These are phyloP conservation scores for Miscanthus lutarioriparius DNA, from an alignment of 176 grass and related monocot species.

Conservation along the genomic window DNA sequence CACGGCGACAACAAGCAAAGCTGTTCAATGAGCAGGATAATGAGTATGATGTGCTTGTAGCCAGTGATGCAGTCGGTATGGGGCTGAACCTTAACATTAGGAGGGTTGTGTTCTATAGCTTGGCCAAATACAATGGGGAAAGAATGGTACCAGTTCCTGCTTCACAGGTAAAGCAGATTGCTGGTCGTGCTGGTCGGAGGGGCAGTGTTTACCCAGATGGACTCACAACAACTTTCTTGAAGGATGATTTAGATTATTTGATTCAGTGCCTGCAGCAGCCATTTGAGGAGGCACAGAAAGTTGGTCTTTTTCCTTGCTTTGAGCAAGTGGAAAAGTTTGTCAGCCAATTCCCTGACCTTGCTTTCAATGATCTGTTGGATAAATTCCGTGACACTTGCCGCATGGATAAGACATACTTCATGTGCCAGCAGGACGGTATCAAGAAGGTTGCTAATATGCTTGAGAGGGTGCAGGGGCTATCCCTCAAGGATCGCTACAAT, in stretches of 20 bases:
- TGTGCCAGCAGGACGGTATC: slow-evolving; percentile 72
- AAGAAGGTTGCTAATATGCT: slow-evolving; percentile 99
- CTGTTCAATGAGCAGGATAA: slow-evolving; percentile 91
- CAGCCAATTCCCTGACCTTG: slow-evolving; percentile 55
- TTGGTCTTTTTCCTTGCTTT: slow-evolving; percentile 90
- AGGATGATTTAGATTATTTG: slow-evolving; percentile 88
- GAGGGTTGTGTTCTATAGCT: slow-evolving; percentile 77
- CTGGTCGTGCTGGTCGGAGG: slow-evolving; percentile 85
- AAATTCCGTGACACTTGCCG: slow-evolving; percentile 86
- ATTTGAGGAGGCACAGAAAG: slow-evolving; percentile 69
- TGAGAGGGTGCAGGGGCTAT: slow-evolving; percentile 72
- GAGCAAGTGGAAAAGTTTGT: slow-evolving; percentile 96
- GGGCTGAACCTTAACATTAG: slow-evolving; percentile 97
- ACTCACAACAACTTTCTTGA: slow-evolving; percentile 75
- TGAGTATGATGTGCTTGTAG: slow-evolving; percentile 85
- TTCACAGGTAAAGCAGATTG: slow-evolving; percentile 96
- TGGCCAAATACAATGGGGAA: slow-evolving; percentile 83
- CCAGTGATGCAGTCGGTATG: slow-evolving; percentile 93
- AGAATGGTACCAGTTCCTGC: slow-evolving; percentile 74
- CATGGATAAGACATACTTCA: slow-evolving; percentile 74
- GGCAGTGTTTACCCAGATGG: slow-evolving; percentile 91
- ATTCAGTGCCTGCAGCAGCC: slow-evolving; percentile 88
- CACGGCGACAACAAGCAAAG: slow-evolving; percentile 74
- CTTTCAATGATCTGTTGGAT: slow-evolving; percentile 71
- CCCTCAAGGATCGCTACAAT: slow-evolving; percentile 85